Conservation (phyloP, 2,329 filamentous ascomycete genomes). For the Ophiostoma triangulosporum region DNA sequence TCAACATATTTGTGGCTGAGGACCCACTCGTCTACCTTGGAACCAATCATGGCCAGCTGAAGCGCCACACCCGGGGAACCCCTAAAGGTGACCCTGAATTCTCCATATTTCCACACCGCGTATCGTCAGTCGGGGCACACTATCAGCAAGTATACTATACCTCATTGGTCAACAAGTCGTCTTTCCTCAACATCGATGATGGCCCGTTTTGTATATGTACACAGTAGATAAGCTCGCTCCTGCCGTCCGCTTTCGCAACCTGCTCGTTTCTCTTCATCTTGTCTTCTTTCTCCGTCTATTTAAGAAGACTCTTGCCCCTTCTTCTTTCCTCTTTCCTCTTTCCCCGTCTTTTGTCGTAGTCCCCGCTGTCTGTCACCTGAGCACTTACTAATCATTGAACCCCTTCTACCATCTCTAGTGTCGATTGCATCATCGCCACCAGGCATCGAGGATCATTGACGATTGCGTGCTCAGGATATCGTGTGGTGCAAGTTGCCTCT, state of each 20-base stretch:
- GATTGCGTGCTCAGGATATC: conserved; percentile 9
- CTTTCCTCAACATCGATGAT: too few species aligned
- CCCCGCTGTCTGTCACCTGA: too few species aligned
- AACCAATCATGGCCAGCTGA: background rate
- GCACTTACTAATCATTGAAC: background rate
- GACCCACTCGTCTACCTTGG: background rate
- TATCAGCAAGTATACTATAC: background rate
- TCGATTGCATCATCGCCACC: conserved; percentile 10
- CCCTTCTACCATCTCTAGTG: background rate
- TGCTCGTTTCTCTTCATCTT: too few species aligned
- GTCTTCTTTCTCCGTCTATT: too few species aligned
- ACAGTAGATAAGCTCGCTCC: too few species aligned
- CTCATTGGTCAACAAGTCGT: background rate
- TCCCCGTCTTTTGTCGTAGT: too few species aligned
- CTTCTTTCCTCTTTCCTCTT: too few species aligned
- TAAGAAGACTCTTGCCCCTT: too few species aligned
- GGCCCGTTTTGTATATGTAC: too few species aligned
- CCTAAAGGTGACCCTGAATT: background rate
- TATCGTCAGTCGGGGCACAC: background rate
- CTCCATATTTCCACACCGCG: background rate
- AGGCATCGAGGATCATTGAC: background rate
- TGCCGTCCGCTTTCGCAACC: too few species aligned
- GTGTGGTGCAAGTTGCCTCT: conserved; percentile 9
- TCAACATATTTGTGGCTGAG: background rate
- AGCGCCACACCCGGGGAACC: background rate